A percentile compares a stretch with the other conserved stretches of the same genome.
Conservation (phyloP, 768 basidiomycete genomes). For the Boletus subcaerulescens region DNA sequence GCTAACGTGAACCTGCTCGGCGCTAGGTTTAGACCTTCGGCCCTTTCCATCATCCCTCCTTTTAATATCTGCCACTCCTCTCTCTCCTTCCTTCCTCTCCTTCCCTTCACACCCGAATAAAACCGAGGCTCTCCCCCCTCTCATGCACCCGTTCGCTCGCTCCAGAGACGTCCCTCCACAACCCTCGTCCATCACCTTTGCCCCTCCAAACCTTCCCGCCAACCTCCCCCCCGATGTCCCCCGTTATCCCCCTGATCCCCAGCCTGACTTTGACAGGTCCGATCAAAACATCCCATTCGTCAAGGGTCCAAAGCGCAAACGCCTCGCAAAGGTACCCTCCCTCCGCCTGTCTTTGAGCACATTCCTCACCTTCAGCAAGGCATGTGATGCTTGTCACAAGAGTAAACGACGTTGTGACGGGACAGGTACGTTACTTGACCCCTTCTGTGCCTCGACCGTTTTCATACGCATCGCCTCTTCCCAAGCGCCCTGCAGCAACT, state of each 20-base stretch:
- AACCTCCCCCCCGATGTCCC: conserved; percentile 19
- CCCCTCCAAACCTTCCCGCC: conserved; percentile 18
- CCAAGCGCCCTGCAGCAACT: conserved; percentile 78
- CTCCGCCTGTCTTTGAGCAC: background rate
- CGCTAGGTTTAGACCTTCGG: conserved; percentile 26
- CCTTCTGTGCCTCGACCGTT: conserved; percentile 1
- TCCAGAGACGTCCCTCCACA: conserved; percentile 17
- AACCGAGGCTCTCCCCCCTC: background rate
- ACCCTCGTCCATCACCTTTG: conserved; percentile 22
- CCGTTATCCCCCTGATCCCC: conserved; percentile 19
- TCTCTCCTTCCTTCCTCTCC: background rate
- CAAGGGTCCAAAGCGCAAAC: conserved; percentile 53
- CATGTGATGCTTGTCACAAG: conserved; percentile 84
- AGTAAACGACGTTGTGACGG: conserved; percentile 84
- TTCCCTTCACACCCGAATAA: background rate
- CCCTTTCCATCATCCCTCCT: conserved; percentile 25
- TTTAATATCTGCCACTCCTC: conserved; percentile 21
- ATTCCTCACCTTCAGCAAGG: conserved; percentile 31
- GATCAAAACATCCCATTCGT: conserved; percentile 41
- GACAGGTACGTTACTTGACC: conserved; percentile 49
- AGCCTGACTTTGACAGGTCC: conserved; percentile 26
- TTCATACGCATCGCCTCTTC: conserved; percentile 7
- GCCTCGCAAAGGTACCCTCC: conserved; percentile 45
- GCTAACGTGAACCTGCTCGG: conserved; percentile 24
- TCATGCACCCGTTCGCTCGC: conserved; percentile 39